Conservation (phyloP, 1,284 basidiomycete species). For the Puccinia novopanici region DNA sequence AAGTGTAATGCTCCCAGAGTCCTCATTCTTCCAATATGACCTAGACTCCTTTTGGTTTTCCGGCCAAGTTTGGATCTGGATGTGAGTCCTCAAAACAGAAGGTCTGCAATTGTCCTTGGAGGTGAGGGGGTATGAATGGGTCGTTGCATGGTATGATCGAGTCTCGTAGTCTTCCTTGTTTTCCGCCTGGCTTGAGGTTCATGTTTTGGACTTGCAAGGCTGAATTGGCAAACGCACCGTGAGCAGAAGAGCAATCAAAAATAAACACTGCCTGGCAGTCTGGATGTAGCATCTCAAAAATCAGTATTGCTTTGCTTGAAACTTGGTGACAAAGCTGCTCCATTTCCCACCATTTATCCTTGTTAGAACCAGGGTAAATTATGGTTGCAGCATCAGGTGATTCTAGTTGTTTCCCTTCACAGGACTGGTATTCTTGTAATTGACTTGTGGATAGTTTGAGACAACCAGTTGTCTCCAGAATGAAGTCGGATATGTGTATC, state of each 20-base stretch:
- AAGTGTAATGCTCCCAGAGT: no score
- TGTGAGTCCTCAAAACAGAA: no score
- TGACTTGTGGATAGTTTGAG: no score
- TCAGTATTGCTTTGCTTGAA: background rate
- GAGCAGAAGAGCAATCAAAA: constrained; percentile 1
- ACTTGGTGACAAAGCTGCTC: background rate
- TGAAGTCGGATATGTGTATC: background rate
- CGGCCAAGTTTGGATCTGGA: constrained; percentile 13
- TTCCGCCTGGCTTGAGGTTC: constrained; percentile 1
- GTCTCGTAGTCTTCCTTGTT: no score
- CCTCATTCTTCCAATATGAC: background rate
- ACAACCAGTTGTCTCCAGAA: background rate
- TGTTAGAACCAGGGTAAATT: background rate
- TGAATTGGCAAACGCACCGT: background rate
- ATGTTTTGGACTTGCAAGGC: background rate
- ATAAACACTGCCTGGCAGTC: background rate
- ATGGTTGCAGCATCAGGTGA: background rate
- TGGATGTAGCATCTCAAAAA: background rate
- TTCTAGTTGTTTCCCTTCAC: background rate
- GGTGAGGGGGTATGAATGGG: background rate
- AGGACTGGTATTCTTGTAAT: no score
- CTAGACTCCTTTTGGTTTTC: constrained; percentile 21
- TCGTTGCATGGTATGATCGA: background rate
- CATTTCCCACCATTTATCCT: background rate
- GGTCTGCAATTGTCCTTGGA: background rate